These are phyloP conservation scores for Yarrowia phangngaensis DNA, from an alignment of 805 yeast species.

Conservation along the genomic window DNA sequence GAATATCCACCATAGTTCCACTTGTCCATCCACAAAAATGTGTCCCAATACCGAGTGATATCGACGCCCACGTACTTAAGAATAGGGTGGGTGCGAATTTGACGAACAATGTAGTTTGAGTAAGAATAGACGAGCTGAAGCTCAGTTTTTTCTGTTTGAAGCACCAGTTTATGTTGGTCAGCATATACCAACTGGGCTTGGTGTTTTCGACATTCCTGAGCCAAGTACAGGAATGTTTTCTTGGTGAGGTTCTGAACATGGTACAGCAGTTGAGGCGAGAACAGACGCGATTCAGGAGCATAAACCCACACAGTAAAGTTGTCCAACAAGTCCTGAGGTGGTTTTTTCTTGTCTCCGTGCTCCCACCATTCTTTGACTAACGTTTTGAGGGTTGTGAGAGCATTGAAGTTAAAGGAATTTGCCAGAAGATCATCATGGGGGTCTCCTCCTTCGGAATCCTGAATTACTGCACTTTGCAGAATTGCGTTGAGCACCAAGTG, in stretches of 20 bases:
- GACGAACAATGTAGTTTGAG: slow-evolving; percentile 75
- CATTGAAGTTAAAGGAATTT: slow-evolving; percentile 75
- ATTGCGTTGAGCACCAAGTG: slow-evolving; percentile 84
- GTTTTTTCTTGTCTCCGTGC: slow-evolving; percentile 62
- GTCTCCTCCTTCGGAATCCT: slow-evolving; percentile 73
- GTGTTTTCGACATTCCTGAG: slow-evolving; percentile 70
- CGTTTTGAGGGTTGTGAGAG: slow-evolving; percentile 63
- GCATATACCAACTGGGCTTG: slow-evolving; percentile 82
- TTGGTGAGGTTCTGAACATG: slow-evolving; percentile 84
- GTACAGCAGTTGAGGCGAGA: slow-evolving; percentile 74
- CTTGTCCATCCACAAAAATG: slow-evolving; percentile 93
- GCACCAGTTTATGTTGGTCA: slow-evolving; percentile 64
- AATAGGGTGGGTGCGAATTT: slow-evolving; percentile 73
- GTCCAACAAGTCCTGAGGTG: slow-evolving; percentile 81
- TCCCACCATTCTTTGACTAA: slow-evolving; percentile 94
- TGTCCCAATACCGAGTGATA: slow-evolving; percentile 82
- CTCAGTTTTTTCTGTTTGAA: slow-evolving; percentile 68
- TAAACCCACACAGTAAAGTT: slow-evolving; percentile 84
- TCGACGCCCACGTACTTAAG: slow-evolving; percentile 76
- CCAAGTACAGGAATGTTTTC: slow-evolving; percentile 73
- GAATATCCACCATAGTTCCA: slow-evolving; percentile 75
- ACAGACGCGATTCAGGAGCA: slow-evolving; percentile 64
- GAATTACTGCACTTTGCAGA: slow-evolving; percentile 74
- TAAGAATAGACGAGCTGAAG: slow-evolving; percentile 89
- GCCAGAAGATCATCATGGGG: slow-evolving; percentile 53